Evolutionary conservation across 1,139 yeast species (phyloP).

Genomic region (Kazachstania sp.): DNA sequence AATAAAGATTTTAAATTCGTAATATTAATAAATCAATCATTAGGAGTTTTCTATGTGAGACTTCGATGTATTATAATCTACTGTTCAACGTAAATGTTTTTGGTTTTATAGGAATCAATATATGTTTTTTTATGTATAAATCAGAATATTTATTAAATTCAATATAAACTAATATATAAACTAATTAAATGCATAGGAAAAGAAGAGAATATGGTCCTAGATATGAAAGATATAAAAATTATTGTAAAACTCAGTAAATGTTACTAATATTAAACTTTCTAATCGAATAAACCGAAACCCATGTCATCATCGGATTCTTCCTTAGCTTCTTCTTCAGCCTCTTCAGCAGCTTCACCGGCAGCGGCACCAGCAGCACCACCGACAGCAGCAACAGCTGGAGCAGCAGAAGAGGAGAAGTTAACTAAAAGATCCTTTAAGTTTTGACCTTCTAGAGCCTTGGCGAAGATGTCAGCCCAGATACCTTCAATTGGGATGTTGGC

Average conservation of each 20-base stretch:
- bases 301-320: constrained; percentile 63
- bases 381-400: constrained; percentile 52
- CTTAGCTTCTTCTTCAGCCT: constrained; percentile 51
- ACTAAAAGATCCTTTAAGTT: constrained; percentile 69
- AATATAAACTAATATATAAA: neutral
- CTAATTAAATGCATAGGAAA: constrained; percentile 2
- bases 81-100: too few species aligned
- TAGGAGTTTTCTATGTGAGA: neutral
- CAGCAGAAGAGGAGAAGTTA: constrained; percentile 69
- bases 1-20: constrained; percentile 3
- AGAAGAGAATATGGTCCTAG: constrained; percentile 3
- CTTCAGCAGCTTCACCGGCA: constrained; percentile 50
- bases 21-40: neutral
- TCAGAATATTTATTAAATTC: neutral
- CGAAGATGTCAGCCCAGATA: constrained; percentile 75
- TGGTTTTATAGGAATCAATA: too few species aligned
- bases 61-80: too few species aligned
- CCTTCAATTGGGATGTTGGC: constrained; percentile 62
- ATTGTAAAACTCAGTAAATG: neutral
- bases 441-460: constrained; percentile 74
- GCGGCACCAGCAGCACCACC: constrained; percentile 50
- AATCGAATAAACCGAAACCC: constrained; percentile 84
- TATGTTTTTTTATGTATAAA: neutral
- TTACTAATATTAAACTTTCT: constrained; percentile 22
- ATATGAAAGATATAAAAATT: neutral